These are phyloP conservation scores for Phytophthora cactorum DNA, from an alignment of 352 stramenopile genomes.

Conservation along the genomic window DNA sequence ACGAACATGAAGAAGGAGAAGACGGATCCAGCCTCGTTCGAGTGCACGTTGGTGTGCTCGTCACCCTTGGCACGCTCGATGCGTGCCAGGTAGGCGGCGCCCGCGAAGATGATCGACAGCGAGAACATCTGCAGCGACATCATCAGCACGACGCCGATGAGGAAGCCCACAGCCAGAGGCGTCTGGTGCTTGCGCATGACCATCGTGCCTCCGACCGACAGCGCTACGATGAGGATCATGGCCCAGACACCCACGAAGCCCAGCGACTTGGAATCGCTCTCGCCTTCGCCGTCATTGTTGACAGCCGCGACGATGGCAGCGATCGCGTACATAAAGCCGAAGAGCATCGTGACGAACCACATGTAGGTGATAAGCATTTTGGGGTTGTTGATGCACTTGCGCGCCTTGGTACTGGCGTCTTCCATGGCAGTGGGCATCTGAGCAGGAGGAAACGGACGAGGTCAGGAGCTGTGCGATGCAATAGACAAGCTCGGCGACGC, in stretches of 20 bases:
- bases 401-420: conserved; percentile 65
- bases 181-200: conserved; percentile 92
- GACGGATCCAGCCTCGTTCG: conserved; percentile 76
- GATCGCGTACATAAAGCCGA: conserved; percentile 88
- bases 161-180: conserved; percentile 86
- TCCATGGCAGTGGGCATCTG: conserved; percentile 65
- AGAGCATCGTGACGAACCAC: conserved; percentile 84
- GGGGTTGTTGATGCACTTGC: conserved; percentile 78
- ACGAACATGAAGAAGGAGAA: conserved; percentile 91
- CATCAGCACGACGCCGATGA: conserved; percentile 92
- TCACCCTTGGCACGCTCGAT: conserved; percentile 65
- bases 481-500: not conserved
- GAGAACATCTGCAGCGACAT: conserved; percentile 91
- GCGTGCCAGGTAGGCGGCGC: conserved; percentile 71
- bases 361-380: conserved; percentile 88
- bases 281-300: conserved; percentile 71
- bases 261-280: conserved; percentile 80
- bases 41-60: conserved; percentile 69
- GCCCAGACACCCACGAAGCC: conserved; percentile 84
- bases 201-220: conserved; percentile 86
- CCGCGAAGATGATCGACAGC: conserved; percentile 78
- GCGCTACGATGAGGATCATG: conserved; percentile 81
- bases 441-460: conserved; percentile 1
- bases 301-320: conserved; percentile 85
- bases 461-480: conserved; percentile 8